Percentiles rank a stretch among this genome's conserved stretches.
Conservation (phyloP, 225 moss, liverwort and hornwort species). For the Bryoerythrophyllum caledonicum region DNA sequence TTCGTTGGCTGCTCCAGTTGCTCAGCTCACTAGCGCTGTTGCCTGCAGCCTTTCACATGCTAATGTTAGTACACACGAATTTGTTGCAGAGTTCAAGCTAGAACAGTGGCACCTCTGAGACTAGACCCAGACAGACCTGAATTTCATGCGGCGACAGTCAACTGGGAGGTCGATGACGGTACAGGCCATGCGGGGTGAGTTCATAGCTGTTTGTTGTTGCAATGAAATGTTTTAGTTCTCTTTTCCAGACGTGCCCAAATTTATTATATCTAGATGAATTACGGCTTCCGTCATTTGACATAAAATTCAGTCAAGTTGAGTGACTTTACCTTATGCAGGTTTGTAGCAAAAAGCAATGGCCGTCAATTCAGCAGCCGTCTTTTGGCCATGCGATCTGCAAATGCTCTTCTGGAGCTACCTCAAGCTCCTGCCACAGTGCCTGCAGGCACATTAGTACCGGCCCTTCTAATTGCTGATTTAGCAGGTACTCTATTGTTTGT, state of each 20-base stretch:
- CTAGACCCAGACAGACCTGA: conserved; percentile 83
- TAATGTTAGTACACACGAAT: conserved; percentile 6
- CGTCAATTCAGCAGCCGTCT: conserved; percentile 89
- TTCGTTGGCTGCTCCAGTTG: conserved; percentile 20
- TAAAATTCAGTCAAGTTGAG: background rate
- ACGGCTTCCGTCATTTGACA: background rate
- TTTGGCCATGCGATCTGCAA: conserved; percentile 88
- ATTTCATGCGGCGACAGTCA: conserved; percentile 69
- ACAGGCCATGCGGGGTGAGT: conserved; percentile 80
- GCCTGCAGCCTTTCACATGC: background rate
- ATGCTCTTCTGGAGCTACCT: conserved; percentile 88
- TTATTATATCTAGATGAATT: background rate
- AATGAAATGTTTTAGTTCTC: background rate
- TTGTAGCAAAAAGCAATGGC: conserved; percentile 83
- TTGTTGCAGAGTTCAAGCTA: conserved; percentile 73
- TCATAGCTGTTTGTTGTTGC: background rate
- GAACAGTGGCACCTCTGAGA: conserved; percentile 55
- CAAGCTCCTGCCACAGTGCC: conserved; percentile 67
- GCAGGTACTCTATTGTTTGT: conserved; percentile 35
- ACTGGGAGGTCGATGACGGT: conserved; percentile 76
- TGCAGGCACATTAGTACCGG: conserved; percentile 67
- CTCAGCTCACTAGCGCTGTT: background rate
- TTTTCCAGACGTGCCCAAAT: conserved; percentile 1
- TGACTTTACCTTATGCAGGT: conserved; percentile 44
- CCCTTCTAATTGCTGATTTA: conserved; percentile 77